Conservation (phyloP, 257 asterid genomes). For the Solanum medicagineum region DNA sequence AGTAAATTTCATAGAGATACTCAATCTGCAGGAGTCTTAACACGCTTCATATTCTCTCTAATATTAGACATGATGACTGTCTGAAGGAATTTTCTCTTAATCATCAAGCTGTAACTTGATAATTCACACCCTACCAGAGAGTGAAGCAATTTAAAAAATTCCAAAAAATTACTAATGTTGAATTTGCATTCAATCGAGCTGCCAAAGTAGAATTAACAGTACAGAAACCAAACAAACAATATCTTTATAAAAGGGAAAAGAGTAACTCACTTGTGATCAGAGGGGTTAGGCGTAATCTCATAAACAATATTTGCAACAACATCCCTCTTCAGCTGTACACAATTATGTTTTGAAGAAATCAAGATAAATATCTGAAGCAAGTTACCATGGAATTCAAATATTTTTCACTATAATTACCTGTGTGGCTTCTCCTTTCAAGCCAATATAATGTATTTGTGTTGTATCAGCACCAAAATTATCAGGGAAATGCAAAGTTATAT, state of each 20-base stretch:
- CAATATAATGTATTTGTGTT: slow-evolving; percentile 84
- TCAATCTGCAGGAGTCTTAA: neutral
- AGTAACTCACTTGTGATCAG: slow-evolving; percentile 89
- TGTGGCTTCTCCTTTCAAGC: slow-evolving; percentile 97
- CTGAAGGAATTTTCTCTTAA: neutral
- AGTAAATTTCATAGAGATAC: neutral
- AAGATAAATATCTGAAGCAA: neutral
- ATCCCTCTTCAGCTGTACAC: slow-evolving; percentile 78
- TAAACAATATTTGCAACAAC: slow-evolving; percentile 86
- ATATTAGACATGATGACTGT: neutral
- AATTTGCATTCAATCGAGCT: neutral
- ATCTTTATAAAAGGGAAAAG: neutral
- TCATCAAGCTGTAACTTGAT: neutral
- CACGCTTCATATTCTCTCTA: neutral
- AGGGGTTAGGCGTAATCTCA: slow-evolving; percentile 93
- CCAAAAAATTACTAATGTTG: neutral
- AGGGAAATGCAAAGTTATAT: slow-evolving; percentile 90
- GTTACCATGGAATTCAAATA: neutral
- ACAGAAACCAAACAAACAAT: neutral
- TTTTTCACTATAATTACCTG: slow-evolving; percentile 44
- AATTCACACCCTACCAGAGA: neutral
- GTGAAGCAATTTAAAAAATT: neutral
- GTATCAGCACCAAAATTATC: slow-evolving; percentile 88
- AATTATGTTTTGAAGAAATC: neutral
- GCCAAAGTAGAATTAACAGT: neutral